Base-by-base conservation (phyloP, 139 green algal genomes). In the Zygnema circumcarinatum region DNA sequence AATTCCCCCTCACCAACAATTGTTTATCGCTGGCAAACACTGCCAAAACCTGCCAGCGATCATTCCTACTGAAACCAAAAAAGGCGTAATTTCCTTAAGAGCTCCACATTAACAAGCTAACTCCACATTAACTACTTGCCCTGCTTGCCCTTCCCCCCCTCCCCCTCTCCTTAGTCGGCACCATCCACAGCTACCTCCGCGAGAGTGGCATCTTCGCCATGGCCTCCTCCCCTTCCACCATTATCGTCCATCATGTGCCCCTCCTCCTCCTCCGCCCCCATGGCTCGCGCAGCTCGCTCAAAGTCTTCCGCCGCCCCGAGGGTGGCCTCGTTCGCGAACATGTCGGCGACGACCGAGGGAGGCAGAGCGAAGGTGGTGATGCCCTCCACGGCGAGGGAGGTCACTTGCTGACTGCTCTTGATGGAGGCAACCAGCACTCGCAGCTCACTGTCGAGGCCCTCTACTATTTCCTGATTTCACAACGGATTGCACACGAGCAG, bases 311-410 rank as follows among this genome's bases (percentile, higher is more conserved):
- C 80, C 31, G 80, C 80, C 32, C n/a, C 38, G 32, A 80, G 39
- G 2, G 80, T 86, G 25, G 74, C 80, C 22, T 38, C 33, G 25
- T 74, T 20, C n/a, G 1, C 29, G 40, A 93, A 87, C 85, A 96
- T 88, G 36, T 90, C 47, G 42, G 89, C 67, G 1, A 89, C 91
- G 2, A 97, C 88, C 0, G 89, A 80, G 1, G 95, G 94, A 3
- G 88, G 92, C 79, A 97, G 92, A 31, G 95, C 96, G 87, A 97
- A 97, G 2, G 95, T 97, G 88, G 96, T 92, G 2, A 92, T 35
- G 54, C 92, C 93, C 74, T 92, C 74, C 1, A 92, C 92, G 1
- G 94, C 92, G 33, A 97, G 84, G 0, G 52, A 75, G 0, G 93
- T 83, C 38, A 97, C 91, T 29, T 95, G 90, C 3, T 72, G 62